Percentiles rank a stretch among this genome's conserved stretches.
These are phyloP conservation scores for Ophiognomonia clavigignenti-juglandacearum DNA, from an alignment of 2,329 filamentous ascomycete species.

Conservation along the genomic window DNA sequence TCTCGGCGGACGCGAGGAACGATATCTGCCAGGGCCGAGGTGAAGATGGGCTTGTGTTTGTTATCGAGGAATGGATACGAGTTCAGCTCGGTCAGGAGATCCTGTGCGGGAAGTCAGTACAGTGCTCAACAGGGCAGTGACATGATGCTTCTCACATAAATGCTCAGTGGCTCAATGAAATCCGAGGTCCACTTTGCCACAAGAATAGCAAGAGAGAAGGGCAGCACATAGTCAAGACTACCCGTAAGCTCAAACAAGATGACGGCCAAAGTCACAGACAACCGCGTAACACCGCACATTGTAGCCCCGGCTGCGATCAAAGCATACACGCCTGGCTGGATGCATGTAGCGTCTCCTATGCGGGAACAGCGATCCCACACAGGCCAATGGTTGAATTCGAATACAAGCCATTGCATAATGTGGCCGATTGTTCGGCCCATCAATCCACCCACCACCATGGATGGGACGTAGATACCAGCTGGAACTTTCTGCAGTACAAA, in stretches of 20 bases:
- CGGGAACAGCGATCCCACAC: slow-evolving; percentile 73
- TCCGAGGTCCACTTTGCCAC: slow-evolving; percentile 99
- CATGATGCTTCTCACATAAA: slow-evolving; percentile 62
- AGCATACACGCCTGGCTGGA: slow-evolving; percentile 95
- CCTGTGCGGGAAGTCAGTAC: too few relatives aligned
- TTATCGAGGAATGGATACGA: slow-evolving; percentile 97
- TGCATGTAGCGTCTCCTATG: slow-evolving; percentile 70
- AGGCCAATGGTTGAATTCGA: slow-evolving; percentile 64
- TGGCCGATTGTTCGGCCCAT: slow-evolving; percentile 88
- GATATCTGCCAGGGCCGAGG: slow-evolving; percentile 81
- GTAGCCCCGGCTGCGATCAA: slow-evolving; percentile 92
- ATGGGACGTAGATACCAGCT: slow-evolving; percentile 94
- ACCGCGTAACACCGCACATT: slow-evolving; percentile 93
- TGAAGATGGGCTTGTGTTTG: slow-evolving; percentile 88
- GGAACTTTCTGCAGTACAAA: slow-evolving; percentile 67
- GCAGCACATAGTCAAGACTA: slow-evolving; percentile 89
- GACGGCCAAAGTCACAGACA: slow-evolving; percentile 90
- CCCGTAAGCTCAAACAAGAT: slow-evolving; percentile 96
- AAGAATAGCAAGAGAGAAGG: slow-evolving; percentile 86
- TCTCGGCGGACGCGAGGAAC: slow-evolving; percentile 69
- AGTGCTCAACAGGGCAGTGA: too few relatives aligned
- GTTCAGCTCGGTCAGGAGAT: slow-evolving; percentile 94
- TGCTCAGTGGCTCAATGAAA: slow-evolving; percentile 87
- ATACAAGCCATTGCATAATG: slow-evolving; percentile 72
- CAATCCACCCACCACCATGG: slow-evolving; percentile 95